Evolutionary conservation across 768 basidiomycete genomes (phyloP), one percentile per base, ranked within the genome.

Genomic region (Leccinum sublutescens): DNA sequence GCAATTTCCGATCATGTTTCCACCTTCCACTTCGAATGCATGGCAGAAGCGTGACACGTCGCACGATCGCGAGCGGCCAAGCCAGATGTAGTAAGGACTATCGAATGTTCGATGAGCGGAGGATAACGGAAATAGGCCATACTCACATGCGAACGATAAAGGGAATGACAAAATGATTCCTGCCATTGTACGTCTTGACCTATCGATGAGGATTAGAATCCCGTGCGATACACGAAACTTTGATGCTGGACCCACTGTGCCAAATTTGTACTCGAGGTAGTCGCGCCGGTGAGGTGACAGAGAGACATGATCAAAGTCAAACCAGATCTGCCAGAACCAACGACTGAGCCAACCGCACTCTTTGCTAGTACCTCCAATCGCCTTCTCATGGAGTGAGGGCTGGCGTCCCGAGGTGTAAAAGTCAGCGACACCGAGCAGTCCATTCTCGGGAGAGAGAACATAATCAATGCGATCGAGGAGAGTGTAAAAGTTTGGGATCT

Each of bases 291-390:
- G 81, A 8, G 84, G 82, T 23, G 80, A 79, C 9, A 83, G 71
- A 15, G 78, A 82, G 36, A 85, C 79, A 64, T 80, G 78, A 62
- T 82, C 82, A 60, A 82, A 82, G 60, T 82, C 80, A 62, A 82
- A 83, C 85, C 85, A 89, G 47, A 86, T 85, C 63, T 87, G 85
- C 88, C 88, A 90, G 76, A 91, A 91, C 84, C 85, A 85, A 4
- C 87, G 78, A n/a, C 80, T 79, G 51, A 85, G 75, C 85, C 85
- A 90, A 1, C 82, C 76, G 71, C 84, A 79, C 70, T 82, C 77
- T 48, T 85, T 85, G 60, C 80, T 83, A 23, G 77, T 77, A 0
- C 85, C 85, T 1, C 87, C 87, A 38, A 89, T 87, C 0, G 85
- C 82, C 68, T 78, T 81, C 50, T 85, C 82, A 60, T 85, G 82